Evolutionary conservation across 805 yeast species (phyloP).

Genomic region (Nematodospora valgi): DNA sequence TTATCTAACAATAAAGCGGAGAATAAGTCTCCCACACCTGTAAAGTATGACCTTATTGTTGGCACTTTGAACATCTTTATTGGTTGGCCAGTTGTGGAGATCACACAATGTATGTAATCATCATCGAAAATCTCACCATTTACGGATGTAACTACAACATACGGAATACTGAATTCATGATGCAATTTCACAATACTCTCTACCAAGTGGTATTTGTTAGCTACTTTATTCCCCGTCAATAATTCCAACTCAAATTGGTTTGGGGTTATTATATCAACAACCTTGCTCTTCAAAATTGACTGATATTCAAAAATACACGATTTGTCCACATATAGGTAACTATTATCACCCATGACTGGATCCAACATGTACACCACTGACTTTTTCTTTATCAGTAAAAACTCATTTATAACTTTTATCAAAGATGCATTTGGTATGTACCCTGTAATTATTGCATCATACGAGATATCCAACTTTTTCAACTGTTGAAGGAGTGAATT

Average conservation of each 20-base stretch:
- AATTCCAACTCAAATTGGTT: slow-evolving; percentile 87
- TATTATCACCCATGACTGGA: slow-evolving; percentile 83
- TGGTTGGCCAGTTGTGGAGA: slow-evolving; percentile 13
- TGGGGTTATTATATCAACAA: slow-evolving; percentile 79
- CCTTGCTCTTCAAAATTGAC: slow-evolving; percentile 49
- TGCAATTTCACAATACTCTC: slow-evolving; percentile 51
- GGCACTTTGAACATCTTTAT: slow-evolving; percentile 49
- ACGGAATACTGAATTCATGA: slow-evolving; percentile 43
- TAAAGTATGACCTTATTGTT: slow-evolving; percentile 73
- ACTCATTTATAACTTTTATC: slow-evolving; percentile 31
- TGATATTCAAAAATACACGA: slow-evolving; percentile 35
- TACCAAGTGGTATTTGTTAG: slow-evolving; percentile 33
- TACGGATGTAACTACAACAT: slow-evolving; percentile 68
- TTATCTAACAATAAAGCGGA: slow-evolving; percentile 75
- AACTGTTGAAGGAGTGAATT: slow-evolving; percentile 55
- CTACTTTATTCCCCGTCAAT: slow-evolving; percentile 51
- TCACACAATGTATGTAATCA: slow-evolving; percentile 25
- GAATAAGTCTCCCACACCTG: slow-evolving; percentile 93
- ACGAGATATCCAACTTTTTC: slow-evolving; percentile 34
- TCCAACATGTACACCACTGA: slow-evolving; percentile 56
- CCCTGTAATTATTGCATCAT: slow-evolving; percentile 62
- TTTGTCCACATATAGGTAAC: slow-evolving; percentile 59
- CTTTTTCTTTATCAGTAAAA: slow-evolving; percentile 34
- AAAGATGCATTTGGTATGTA: slow-evolving; percentile 60
- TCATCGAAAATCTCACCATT: slow-evolving; percentile 14